Evolutionary conservation across 768 basidiomycete genomes (phyloP).

Genomic region (Lactarius trivialis): DNA sequence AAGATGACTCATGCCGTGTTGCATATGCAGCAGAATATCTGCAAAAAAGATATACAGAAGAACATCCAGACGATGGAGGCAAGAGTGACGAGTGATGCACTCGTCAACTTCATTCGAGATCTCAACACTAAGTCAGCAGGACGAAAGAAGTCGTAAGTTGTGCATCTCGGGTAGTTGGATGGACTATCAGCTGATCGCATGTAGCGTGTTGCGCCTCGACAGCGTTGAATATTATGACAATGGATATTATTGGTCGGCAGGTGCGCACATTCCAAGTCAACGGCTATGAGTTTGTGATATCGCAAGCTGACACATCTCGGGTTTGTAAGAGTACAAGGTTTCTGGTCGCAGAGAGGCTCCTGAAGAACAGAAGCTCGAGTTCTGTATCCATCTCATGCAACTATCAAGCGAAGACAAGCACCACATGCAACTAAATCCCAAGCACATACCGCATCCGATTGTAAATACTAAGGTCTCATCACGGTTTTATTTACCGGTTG

Average conservation of each 20-base stretch:
- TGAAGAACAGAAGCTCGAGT: neutral
- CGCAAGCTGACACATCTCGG: neutral
- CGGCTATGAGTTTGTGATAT: neutral
- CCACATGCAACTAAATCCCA: neutral
- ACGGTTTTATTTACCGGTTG: constrained; percentile 1
- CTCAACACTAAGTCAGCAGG: neutral
- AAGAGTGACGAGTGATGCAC: neutral
- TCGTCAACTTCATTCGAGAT: neutral
- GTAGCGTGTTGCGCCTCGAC: neutral
- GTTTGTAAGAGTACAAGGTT: neutral
- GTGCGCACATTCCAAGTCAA: neutral
- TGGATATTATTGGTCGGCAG: neutral
- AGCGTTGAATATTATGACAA: neutral
- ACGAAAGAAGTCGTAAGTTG: neutral
- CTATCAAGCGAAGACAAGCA: constrained; percentile 6
- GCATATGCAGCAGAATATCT: constrained; percentile 4
- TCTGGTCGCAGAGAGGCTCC: neutral
- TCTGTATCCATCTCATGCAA: neutral
- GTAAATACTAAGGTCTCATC: neutral
- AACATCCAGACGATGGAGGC: neutral
- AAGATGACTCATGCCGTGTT: neutral
- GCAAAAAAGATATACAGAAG: neutral
- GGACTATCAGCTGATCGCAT: neutral
- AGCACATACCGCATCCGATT: constrained; percentile 2
- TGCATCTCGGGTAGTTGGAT: too few species aligned